Evolutionary conservation across 371 early-diverging fungal species (phyloP), one percentile per base, ranked within the genome.

Genomic region (Syncephalastrum racemosum): DNA sequence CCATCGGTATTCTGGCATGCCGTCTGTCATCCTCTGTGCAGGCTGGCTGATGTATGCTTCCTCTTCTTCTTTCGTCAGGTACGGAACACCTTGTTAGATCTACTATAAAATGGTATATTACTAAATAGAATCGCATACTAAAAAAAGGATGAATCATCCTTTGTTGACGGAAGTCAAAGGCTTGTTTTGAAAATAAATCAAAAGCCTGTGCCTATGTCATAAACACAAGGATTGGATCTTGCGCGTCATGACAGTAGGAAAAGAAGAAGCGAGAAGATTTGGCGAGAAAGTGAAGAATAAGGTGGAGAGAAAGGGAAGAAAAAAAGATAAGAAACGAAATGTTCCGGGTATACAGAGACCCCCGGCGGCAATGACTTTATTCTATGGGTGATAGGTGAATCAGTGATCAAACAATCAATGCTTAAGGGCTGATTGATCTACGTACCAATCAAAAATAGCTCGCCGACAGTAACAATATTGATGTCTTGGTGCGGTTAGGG

Each of bases 121-220:
- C 10, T 19, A 15, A 24, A 7, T 23, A 43, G 23, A 25, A 16
- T 1, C 3, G 19, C 3, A 22, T 14, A 4, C 60, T 13, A 1
- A 51, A 16, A 3, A 25, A 48, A 40, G 16, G n/a, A n/a, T n/a
- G n/a, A n/a, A n/a, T n/a, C n/a, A n/a, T 53, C 63, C 72, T 62
- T 90, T 89, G 75, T 92, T 91, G n/a, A n/a, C n/a, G n/a, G 53
- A 95, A 93, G 62, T 94, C 91, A 71, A 95, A 94, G 2, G 78
- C 63, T 66, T 89, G 86, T 27, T 80, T 75, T 12, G 82, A 69
- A 25, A 95, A 68, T 60, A 95, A 95, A 60, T 92, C 90, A 55
- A 94, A 73, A 14, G 88, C 86, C 18, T 86, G 82, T 25, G 85
- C 83, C 58, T 91, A 89, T 15, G 78, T 77, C 27, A 75, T 55